phyloP scores from a whole-genome alignment of 257 asterid genomes.

The Jaltomata sinuosa region DNA sequence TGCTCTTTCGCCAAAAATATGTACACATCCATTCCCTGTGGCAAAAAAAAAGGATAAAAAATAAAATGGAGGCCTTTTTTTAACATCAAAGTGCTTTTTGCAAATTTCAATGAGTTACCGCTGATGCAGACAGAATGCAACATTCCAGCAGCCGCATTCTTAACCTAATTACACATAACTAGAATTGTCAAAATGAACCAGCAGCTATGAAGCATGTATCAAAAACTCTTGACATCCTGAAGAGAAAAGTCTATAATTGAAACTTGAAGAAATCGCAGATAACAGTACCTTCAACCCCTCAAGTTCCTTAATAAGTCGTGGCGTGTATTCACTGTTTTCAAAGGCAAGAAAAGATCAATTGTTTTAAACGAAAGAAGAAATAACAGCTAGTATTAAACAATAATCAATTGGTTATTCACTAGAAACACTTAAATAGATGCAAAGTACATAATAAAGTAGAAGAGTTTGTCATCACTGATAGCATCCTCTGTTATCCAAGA shows the following conservation, averaged over 20 bases:
- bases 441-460: background rate
- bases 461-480: background rate
- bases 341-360: background rate
- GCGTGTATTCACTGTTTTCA: conserved; percentile 74
- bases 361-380: background rate
- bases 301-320: conserved; percentile 77
- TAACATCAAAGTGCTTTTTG: background rate
- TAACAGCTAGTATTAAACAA: background rate
- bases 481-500: background rate
- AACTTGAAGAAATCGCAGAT: background rate
- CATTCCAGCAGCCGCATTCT: conserved; percentile 88
- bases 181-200: conserved; percentile 4
- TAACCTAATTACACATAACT: conserved; percentile 44
- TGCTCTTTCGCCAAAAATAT: conserved; percentile 76
- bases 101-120: conserved; percentile 38
- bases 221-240: background rate
- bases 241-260: background rate
- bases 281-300: conserved; percentile 76
- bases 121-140: conserved; percentile 79
- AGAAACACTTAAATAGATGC: background rate
- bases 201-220: conserved; percentile 7
- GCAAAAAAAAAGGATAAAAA: conserved; percentile 15
- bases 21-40: conserved; percentile 71
- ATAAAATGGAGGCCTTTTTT: conserved; percentile 1
- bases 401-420: background rate